Evolutionary conservation across 2,329 filamentous ascomycete genomes (phyloP).

Genomic region (Clarireedia monteithiana): DNA sequence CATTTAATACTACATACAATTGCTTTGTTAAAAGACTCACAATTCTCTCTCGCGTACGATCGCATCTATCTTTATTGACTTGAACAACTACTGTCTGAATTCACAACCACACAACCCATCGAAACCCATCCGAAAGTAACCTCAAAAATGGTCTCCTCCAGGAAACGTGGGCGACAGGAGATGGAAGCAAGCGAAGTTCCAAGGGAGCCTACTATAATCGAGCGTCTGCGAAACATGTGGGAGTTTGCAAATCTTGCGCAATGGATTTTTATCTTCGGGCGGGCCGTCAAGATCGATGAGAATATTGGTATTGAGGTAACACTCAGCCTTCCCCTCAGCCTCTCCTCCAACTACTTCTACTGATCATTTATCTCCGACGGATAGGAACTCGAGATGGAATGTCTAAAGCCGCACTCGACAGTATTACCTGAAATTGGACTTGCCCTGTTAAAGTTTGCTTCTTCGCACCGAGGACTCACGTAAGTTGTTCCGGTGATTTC

Average conservation of each 20-base stretch:
- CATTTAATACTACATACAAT: neutral
- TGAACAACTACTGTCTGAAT: slow-evolving; percentile 3
- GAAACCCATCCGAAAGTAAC: slow-evolving; percentile 4
- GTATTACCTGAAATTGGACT: slow-evolving; percentile 76
- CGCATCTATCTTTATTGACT: slow-evolving; percentile 2
- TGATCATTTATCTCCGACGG: slow-evolving; percentile 12
- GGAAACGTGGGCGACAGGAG: slow-evolving; percentile 42
- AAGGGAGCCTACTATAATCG: slow-evolving; percentile 39
- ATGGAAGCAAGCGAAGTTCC: slow-evolving; percentile 29
- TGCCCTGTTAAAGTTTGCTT: slow-evolving; percentile 82
- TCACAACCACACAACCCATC: neutral
- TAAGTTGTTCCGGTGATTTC: slow-evolving; percentile 40
- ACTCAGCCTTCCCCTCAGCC: slow-evolving; percentile 11
- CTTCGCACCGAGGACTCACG: slow-evolving; percentile 88
- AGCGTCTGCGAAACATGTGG: slow-evolving; percentile 81
- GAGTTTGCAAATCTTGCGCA: slow-evolving; percentile 92
- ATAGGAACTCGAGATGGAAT: slow-evolving; percentile 84
- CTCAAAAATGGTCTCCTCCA: slow-evolving; percentile 36
- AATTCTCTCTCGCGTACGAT: neutral
- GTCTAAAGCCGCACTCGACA: slow-evolving; percentile 69
- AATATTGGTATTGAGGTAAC: slow-evolving; percentile 83
- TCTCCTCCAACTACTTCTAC: neutral
- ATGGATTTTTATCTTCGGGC: slow-evolving; percentile 87
- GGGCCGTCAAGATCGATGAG: slow-evolving; percentile 81
- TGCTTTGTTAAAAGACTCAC: neutral